Base-by-base conservation (phyloP, 78 protist genomes). In the Blattamonas nauphoetae region DNA sequence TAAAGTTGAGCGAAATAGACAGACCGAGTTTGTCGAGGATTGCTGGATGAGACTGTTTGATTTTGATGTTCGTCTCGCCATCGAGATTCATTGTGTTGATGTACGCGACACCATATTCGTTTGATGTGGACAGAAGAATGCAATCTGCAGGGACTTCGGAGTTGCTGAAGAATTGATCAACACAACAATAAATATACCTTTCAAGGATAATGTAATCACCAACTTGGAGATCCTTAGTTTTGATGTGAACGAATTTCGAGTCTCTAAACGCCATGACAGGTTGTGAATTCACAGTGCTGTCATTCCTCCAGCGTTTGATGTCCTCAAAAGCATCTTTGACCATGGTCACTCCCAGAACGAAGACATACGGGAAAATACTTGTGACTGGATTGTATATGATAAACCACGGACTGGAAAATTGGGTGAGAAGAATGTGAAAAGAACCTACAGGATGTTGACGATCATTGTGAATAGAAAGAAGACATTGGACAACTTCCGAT, bases 71-170 rank as follows among this genome's bases (percentile, higher is more conserved):
- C 41, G 84, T 80, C 11, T 80, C 84, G 6, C 98, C 99, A 42
- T 97, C 99, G 81, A 97, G 87, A 43, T 94, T 93, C 35, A 95
- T 42, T 0, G 99, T 97, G 71, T 97, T 97, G 34, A 97, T 84
- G 86, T 93, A 94, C 63, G 95, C 93, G 34, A 89, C 77, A 38
- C 96, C 97, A 42, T 94, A 93, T 42, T 77, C 90, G n/a, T 85
- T 89, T 2, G 92, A 41, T 5, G 93, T 35, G 41, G 89, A 79
- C n/a, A 96, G 35, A 36, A 94, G 42, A 1, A 96, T 88, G 32
- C 91, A 55, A 81, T 96, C 98, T 1, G 96, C 98, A 2, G 97
- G 97, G 79, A 94, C 1, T 2, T 83, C 64, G 21, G 11, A 11
- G 21, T 55, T 55, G 11, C 71, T 55, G 71, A 55, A 29, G 21